phyloP scores from a whole-genome alignment of 163 green algal species.

The Trebouxia gelatinosa region DNA sequence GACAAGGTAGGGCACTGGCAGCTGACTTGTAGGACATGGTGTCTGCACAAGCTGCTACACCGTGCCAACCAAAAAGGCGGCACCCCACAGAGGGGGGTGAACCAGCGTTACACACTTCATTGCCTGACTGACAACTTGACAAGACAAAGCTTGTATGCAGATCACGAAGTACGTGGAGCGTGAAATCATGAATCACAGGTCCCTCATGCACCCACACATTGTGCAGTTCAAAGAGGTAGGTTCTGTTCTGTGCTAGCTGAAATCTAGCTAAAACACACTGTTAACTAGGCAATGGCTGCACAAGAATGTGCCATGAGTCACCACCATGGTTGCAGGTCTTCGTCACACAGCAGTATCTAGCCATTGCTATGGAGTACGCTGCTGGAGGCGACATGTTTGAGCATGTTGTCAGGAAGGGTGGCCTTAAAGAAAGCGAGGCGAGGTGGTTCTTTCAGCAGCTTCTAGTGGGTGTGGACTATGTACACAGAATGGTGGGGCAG shows the following conservation, averaged over 20 bases:
- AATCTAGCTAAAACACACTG: neutral
- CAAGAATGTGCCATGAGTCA: conserved; percentile 89
- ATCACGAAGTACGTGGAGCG: conserved; percentile 90
- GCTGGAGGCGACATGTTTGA: conserved; percentile 94
- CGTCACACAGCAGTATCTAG: conserved; percentile 78
- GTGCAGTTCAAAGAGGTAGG: conserved; percentile 86
- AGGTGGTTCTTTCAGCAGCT: conserved; percentile 96
- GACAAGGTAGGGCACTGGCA: conserved; percentile 52
- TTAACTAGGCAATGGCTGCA: conserved; percentile 2
- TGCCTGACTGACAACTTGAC: neutral
- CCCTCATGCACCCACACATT: conserved; percentile 90
- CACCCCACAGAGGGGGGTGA: too few species aligned
- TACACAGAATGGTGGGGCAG: conserved; percentile 75
- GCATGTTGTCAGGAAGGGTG: conserved; percentile 83
- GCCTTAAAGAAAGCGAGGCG: conserved; percentile 85
- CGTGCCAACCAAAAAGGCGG: too few species aligned
- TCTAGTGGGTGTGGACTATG: conserved; percentile 89
- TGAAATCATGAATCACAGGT: conserved; percentile 89
- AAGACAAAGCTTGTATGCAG: conserved; percentile 39
- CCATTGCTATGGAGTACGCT: conserved; percentile 92
- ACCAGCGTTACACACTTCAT: too few species aligned
- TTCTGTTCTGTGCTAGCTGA: neutral
- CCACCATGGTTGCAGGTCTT: conserved; percentile 86
- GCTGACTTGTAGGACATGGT: neutral
- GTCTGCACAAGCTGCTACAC: too few species aligned